These are phyloP conservation scores for Pseudonitzschia pungens DNA, from an alignment of 108 stramenopile genomes.

Conservation along the genomic window DNA sequence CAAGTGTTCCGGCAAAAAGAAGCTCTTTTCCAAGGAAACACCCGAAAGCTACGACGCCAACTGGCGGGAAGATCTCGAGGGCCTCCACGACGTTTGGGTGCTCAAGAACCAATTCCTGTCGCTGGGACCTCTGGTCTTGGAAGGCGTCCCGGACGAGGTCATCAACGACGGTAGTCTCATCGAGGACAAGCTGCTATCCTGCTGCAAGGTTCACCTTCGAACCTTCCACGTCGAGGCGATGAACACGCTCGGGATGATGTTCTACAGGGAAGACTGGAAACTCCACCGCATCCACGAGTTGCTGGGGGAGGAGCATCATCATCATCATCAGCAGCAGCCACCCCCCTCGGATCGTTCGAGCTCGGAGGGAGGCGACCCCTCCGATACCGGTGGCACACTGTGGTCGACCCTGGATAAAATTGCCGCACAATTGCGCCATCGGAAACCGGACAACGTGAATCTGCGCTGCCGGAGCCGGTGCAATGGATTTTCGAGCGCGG, in stretches of 20 bases:
- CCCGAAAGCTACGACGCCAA: conserved; percentile 1
- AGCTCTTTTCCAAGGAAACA: conserved; percentile 22
- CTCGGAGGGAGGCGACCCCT: too few relatives aligned
- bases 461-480: neutral
- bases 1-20: conserved; percentile 20
- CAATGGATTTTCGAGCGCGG: neutral
- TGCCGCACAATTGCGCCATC: neutral
- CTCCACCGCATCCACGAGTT: conserved; percentile 18
- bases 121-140: conserved; percentile 21
- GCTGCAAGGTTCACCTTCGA: conserved; percentile 48
- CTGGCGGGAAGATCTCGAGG: conserved; percentile 42
- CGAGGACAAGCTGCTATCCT: conserved; percentile 9
- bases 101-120: conserved; percentile 36
- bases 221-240: conserved; percentile 75
- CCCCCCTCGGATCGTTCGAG: too few relatives aligned
- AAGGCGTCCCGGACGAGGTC: conserved; percentile 5
- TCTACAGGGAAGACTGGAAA: conserved; percentile 68
- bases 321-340: neutral
- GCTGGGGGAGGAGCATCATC: neutral
- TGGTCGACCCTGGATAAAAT: neutral
- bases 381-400: too few relatives aligned
- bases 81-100: conserved; percentile 34
- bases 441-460: too few relatives aligned
- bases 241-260: conserved; percentile 58
- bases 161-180: conserved; percentile 27